Base-by-base conservation (phyloP, 805 yeast genomes). In the Yarrowia deformans region DNA sequence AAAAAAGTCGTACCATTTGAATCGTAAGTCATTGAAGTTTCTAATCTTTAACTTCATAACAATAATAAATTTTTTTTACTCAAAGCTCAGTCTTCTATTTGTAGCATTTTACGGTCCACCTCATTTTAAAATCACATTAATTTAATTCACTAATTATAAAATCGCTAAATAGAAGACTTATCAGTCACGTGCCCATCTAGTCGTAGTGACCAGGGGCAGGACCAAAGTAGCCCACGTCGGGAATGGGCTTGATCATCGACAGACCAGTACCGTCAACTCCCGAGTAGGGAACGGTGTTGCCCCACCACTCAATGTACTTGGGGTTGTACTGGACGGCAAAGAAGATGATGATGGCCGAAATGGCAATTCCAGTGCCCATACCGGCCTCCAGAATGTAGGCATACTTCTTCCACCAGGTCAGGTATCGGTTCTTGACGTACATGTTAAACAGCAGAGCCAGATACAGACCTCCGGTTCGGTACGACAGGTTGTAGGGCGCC, bases 361-460 rank as follows among this genome's bases (percentile, higher is more conserved):
- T 56, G 63, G 63, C 63, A n/a, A 56, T 56, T 9, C 63, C 63
- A 40, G 63, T 56, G 48, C 48, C 23, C 63, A 56, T 56, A 5
- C 63, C 63, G 10, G 63, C 63, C 48, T 56, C 63, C 63, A 56
- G 48, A 56, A 56, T 56, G 63, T 56, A 56, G 63, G 63, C 63
- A 48, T 56, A 56, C 48, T 56, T 56, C 48, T 56, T 56, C 63
- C 63, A 56, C 63, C 63, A 56, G 12, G 63, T 48, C 46, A 56
- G 48, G 63, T 56, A 56, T 7, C 63, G 63, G 48, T 39, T 40
- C 63, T 56, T 56, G 63, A 56, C 16, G 63, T 40, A 56, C 29
- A 23, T 0, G 48, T 56, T 56, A 48, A 56, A 56, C 29, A 56
- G 37, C 6, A 56, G 23, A 29, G 63, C 63, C 10, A 56, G 63